Evolutionary conservation across 805 yeast genomes (phyloP).

Genomic region (Vanderwaltozyma yarrowii): DNA sequence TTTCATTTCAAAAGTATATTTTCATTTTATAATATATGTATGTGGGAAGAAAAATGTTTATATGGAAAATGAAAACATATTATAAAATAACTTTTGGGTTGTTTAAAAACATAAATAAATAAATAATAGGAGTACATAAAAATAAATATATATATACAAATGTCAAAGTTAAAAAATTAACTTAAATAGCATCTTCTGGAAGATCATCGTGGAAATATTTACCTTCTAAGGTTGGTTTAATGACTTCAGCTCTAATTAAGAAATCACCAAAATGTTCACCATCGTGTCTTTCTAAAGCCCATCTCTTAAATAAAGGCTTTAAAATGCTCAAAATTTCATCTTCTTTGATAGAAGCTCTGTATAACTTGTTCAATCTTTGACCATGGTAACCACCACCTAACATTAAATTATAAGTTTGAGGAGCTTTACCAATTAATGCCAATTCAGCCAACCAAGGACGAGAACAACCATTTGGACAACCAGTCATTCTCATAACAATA

Average conservation of each 20-base stretch:
- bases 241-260: constrained; percentile 75
- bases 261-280: constrained; percentile 96
- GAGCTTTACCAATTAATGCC: constrained; percentile 91
- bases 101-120: no score
- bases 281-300: constrained; percentile 85
- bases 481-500: constrained; percentile 95
- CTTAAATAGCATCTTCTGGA: constrained; percentile 55
- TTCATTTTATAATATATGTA: no score
- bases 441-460: constrained; percentile 97
- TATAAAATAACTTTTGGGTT: no score
- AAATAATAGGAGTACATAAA: no score
- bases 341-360: constrained; percentile 79
- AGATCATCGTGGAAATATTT: constrained; percentile 91
- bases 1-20: no score
- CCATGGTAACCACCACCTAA: constrained; percentile 96
- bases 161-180: neutral
- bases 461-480: constrained; percentile 98
- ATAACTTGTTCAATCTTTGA: constrained; percentile 82
- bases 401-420: constrained; percentile 85
- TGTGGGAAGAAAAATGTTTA: no score
- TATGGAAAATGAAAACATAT: no score
- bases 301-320: constrained; percentile 82
- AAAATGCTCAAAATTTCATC: constrained; percentile 71
- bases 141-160: no score
- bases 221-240: constrained; percentile 83